phyloP scores from a whole-genome alignment of 2,329 filamentous ascomycete species.

The Colletotrichum chlorophyti region DNA sequence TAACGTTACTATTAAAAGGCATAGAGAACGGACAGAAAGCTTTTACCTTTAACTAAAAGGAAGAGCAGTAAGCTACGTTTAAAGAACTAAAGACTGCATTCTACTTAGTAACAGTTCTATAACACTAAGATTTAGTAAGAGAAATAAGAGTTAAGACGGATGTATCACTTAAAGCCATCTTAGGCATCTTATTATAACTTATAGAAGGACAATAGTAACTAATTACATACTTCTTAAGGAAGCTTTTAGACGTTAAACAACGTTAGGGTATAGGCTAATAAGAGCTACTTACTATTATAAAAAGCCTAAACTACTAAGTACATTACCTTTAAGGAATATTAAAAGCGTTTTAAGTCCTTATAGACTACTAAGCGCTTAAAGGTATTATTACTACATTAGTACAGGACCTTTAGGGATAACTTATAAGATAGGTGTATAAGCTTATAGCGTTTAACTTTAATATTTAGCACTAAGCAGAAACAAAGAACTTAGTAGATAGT shows the following conservation, averaged over 20 bases:
- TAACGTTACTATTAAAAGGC: too few species aligned
- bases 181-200: too few species aligned
- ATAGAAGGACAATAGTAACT: too few species aligned
- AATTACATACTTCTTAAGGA: too few species aligned
- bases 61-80: not conserved
- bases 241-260: too few species aligned
- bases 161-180: too few species aligned
- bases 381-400: not conserved
- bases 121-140: too few species aligned
- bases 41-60: not conserved
- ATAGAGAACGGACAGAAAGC: too few species aligned
- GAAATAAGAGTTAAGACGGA: too few species aligned
- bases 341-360: not conserved
- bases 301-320: too few species aligned
- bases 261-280: not conserved
- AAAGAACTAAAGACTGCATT: not conserved
- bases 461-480: not conserved
- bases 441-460: not conserved
- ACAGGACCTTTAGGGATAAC: not conserved
- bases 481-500: not conserved
- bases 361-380: not conserved
- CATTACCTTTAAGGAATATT: not conserved
- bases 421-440: not conserved
- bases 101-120: too few species aligned
- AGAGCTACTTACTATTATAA: not conserved